phyloP scores from a whole-genome alignment of 192 early-diverging fungal species.

The Linnemannia zychae region DNA sequence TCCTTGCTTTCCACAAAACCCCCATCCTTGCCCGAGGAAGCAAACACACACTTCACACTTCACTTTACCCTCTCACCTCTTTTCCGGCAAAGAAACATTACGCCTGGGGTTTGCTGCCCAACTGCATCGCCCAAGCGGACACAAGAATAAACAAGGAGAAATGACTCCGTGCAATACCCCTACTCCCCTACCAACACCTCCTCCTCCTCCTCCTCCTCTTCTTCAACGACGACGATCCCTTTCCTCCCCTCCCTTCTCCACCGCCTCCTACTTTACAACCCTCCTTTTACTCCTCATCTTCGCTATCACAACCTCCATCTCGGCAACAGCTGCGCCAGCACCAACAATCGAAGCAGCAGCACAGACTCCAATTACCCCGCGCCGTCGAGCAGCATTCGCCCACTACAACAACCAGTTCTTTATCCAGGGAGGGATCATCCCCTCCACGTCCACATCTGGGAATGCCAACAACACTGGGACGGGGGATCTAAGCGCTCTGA shows the following conservation, averaged over 20 bases:
- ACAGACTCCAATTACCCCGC: not conserved
- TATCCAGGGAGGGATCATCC: constrained; percentile 32
- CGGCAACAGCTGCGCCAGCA: not conserved
- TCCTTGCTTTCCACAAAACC: not conserved
- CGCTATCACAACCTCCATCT: not conserved
- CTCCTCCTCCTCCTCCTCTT: not conserved
- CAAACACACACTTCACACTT: too few species aligned
- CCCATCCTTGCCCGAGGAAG: not conserved
- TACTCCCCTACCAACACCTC: not conserved
- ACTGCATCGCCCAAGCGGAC: not conserved
- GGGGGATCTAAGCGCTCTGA: not conserved
- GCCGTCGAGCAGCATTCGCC: constrained; percentile 22
- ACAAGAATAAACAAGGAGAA: not conserved
- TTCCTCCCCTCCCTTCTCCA: not conserved
- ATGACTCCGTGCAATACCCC: not conserved
- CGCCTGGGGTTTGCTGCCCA: not conserved
- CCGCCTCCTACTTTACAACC: not conserved
- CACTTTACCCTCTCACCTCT: not conserved
- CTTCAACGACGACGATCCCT: not conserved
- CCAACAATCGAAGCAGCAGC: not conserved
- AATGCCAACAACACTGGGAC: not conserved
- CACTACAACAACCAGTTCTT: constrained; percentile 20
- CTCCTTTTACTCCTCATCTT: not conserved
- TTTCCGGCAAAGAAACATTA: not conserved
- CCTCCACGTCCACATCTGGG: too few species aligned